Percentiles rank a stretch among this genome's conserved stretches.
Conservation (phyloP, 2,329 filamentous ascomycete genomes). For the Blastomyces parvus region DNA sequence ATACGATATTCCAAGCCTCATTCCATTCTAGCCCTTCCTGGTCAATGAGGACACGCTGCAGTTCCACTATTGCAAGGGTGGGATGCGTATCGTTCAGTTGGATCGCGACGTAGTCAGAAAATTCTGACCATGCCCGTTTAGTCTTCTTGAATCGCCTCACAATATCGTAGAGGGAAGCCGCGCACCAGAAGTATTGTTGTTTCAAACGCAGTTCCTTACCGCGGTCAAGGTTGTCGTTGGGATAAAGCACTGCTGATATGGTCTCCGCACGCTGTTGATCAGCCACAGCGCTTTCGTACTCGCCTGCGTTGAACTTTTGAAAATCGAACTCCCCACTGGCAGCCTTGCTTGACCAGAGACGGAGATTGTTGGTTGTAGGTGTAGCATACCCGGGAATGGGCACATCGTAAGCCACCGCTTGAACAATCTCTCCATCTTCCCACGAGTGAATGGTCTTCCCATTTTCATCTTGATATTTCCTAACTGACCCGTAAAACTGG, state of each 20-base stretch:
- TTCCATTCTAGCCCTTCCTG: conserved; percentile 89
- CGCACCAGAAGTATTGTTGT: conserved; percentile 99
- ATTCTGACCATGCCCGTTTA: conserved; percentile 80
- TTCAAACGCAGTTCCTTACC: conserved; percentile 96
- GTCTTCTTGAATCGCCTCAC: conserved; percentile 97
- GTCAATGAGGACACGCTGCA: conserved; percentile 86
- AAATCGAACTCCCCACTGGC: conserved; percentile 97
- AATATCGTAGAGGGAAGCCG: conserved; percentile 91
- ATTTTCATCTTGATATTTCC: conserved; percentile 61
- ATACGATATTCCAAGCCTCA: conserved; percentile 75
- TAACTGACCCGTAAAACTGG: conserved; percentile 86
- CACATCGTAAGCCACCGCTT: conserved; percentile 88
- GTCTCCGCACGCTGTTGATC: conserved; percentile 98
- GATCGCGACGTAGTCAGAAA: conserved; percentile 90
- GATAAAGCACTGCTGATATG: conserved; percentile 93
- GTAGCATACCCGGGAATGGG: conserved; percentile 85
- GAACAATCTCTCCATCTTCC: conserved; percentile 89
- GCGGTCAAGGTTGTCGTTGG: conserved; percentile 92
- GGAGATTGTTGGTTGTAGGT: conserved; percentile 86
- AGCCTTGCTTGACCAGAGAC: conserved; percentile 95
- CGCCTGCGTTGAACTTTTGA: conserved; percentile 97
- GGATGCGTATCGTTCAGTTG: conserved; percentile 98
- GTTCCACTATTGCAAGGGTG: conserved; percentile 87
- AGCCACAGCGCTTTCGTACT: conserved; percentile 96
- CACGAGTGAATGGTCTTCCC: conserved; percentile 68